Conservation (phyloP, 352 stramenopile genomes). For the Phytopythium kandeliae region DNA sequence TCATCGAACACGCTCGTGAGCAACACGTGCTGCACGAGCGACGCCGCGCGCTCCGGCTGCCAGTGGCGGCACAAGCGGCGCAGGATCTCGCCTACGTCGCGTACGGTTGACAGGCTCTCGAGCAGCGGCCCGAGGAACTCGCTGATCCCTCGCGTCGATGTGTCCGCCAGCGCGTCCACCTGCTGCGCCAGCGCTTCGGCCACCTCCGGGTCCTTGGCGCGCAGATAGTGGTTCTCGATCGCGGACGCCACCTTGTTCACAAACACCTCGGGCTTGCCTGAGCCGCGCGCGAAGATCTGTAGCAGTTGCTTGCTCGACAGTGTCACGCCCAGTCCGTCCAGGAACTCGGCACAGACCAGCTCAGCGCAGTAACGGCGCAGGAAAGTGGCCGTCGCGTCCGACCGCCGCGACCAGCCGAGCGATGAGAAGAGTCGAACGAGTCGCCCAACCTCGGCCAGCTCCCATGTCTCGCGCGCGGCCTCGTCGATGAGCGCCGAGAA, state of each 20-base stretch:
- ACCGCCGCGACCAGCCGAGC: constrained; percentile 42
- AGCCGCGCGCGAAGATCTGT: constrained; percentile 65
- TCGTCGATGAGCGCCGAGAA: constrained; percentile 75
- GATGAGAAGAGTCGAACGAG: constrained; percentile 76
- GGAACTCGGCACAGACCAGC: constrained; percentile 81
- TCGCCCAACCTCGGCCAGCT: constrained; percentile 71
- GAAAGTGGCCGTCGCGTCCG: constrained; percentile 56
- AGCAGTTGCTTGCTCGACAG: constrained; percentile 53
- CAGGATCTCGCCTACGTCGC: constrained; percentile 60
- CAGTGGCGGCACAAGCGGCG: constrained; percentile 56
- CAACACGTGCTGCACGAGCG: constrained; percentile 71
- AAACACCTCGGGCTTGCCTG: constrained; percentile 41
- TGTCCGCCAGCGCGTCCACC: constrained; percentile 18
- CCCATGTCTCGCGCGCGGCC: constrained; percentile 67
- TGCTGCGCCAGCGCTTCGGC: constrained; percentile 21
- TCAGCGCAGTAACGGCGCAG: constrained; percentile 58
- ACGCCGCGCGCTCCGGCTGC: constrained; percentile 46
- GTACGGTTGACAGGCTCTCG: constrained; percentile 67
- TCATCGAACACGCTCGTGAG: constrained; percentile 77
- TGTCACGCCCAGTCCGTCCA: constrained; percentile 66
- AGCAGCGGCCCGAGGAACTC: constrained; percentile 61
- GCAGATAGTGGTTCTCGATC: constrained; percentile 66
- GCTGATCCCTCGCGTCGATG: constrained; percentile 48
- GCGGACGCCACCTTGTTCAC: constrained; percentile 73
- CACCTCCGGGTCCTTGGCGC: constrained; percentile 38